Evolutionary conservation across 345 rosid species (phyloP).

Genomic region (Populus tremula): DNA sequence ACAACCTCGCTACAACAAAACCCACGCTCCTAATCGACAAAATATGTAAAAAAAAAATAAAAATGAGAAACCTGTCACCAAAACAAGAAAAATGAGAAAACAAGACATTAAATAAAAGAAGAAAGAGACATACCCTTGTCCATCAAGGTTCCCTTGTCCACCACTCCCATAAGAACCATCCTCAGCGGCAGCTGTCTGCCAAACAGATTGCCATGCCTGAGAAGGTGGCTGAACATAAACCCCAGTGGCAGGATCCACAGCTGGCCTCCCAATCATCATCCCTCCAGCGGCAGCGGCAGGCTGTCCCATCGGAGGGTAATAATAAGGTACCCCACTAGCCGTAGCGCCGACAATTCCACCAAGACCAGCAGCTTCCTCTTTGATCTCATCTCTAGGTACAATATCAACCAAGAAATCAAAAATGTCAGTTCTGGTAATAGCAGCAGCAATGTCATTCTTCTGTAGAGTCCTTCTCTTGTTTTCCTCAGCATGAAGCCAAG

Average conservation of each 20-base stretch:
- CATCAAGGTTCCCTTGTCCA: conserved; percentile 68
- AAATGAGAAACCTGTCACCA: not conserved
- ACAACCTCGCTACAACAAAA: not conserved
- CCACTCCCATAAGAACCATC: conserved; percentile 67
- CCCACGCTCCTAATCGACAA: not conserved
- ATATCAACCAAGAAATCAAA: conserved; percentile 90
- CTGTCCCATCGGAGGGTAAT: conserved; percentile 83
- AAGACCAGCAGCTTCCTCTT: conserved; percentile 59
- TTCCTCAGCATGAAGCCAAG: conserved; percentile 98
- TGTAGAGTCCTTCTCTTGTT: conserved; percentile 88
- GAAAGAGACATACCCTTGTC: conserved; percentile 19
- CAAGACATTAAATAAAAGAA: not conserved
- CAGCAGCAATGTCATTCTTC: conserved; percentile 93
- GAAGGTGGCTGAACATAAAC: conserved; percentile 80
- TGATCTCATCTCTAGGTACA: conserved; percentile 85
- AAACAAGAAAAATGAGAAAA: not conserved
- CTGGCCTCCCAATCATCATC: conserved; percentile 91
- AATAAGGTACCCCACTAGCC: conserved; percentile 81
- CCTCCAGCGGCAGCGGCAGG: conserved; percentile 54
- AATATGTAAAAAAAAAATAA: not conserved
- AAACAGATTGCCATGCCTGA: conserved; percentile 93
- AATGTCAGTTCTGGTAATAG: conserved; percentile 83
- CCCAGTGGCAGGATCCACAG: conserved; percentile 60
- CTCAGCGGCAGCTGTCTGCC: conserved; percentile 72
- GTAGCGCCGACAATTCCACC: conserved; percentile 59